Percentiles rank a stretch among this genome's conserved stretches.
phyloP scores from a whole-genome alignment of 192 early-diverging fungal genomes.

The Phycomyces nitens region DNA sequence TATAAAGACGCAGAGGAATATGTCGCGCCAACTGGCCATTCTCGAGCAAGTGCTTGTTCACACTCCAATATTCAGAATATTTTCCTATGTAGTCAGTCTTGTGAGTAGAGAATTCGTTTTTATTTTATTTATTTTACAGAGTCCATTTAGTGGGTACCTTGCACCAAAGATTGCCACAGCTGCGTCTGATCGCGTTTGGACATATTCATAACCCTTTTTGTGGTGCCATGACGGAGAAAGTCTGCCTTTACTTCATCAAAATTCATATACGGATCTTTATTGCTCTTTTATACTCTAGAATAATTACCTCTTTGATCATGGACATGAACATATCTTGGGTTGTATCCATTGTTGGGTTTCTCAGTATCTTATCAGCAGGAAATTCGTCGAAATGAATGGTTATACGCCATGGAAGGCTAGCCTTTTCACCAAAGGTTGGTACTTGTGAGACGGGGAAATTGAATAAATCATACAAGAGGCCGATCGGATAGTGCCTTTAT shows the following conservation, averaged over 20 bases:
- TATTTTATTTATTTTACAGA: no score
- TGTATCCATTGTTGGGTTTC: conserved; percentile 47
- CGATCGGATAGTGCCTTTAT: conserved; percentile 82
- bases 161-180: conserved; percentile 68
- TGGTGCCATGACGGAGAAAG: conserved; percentile 76
- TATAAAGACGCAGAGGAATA: conserved; percentile 59
- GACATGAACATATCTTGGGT: conserved; percentile 83
- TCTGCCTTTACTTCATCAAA: conserved; percentile 55
- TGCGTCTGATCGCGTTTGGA: conserved; percentile 78
- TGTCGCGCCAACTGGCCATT: conserved; percentile 44
- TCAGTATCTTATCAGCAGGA: conserved; percentile 64
- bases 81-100: conserved; percentile 31
- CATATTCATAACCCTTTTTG: conserved; percentile 83
- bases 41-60: conserved; percentile 56
- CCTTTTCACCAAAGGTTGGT: conserved; percentile 12
- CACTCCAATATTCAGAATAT: conserved; percentile 58
- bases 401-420: conserved; percentile 70
- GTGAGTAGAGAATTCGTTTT: no score
- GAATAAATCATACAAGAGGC: conserved; percentile 71
- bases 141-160: conserved; percentile 35
- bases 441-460: conserved; percentile 23
- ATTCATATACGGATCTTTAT: background rate
- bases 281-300: background rate
- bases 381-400: conserved; percentile 75
- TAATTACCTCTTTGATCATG: conserved; percentile 74